phyloP scores from a whole-genome alignment of 2,329 filamentous ascomycete genomes.

The Pleomassaria siparia region DNA sequence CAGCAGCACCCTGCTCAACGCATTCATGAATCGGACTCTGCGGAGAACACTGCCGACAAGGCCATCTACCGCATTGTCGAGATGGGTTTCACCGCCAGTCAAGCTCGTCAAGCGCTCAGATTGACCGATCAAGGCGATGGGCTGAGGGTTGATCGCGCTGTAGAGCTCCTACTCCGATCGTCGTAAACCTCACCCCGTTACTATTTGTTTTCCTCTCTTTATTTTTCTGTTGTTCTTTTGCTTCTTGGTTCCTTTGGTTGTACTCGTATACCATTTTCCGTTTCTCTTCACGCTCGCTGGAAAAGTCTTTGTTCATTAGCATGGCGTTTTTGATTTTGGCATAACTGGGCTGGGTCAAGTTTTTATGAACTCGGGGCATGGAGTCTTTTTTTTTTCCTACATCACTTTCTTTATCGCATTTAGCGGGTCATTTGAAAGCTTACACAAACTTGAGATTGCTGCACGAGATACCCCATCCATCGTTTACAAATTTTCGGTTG shows the following conservation, averaged over 20 bases:
- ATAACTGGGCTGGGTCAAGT: background rate
- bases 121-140: slow-evolving; percentile 63
- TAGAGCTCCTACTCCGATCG: slow-evolving; percentile 54
- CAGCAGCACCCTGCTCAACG: slow-evolving; percentile 37
- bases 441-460: background rate
- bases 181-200: background rate
- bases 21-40: slow-evolving; percentile 36
- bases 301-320: background rate
- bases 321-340: background rate
- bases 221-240: background rate
- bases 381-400: background rate
- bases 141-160: slow-evolving; percentile 58
- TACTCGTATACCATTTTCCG: background rate
- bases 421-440: background rate
- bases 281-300: background rate
- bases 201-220: background rate
- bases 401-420: background rate
- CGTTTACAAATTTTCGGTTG: slow-evolving; percentile 1
- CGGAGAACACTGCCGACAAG: slow-evolving; percentile 56
- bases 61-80: slow-evolving; percentile 61
- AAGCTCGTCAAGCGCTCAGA: slow-evolving; percentile 59
- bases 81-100: slow-evolving; percentile 59
- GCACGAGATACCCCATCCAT: slow-evolving; percentile 7
- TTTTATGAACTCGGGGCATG: background rate
- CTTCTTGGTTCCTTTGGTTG: slow-evolving; percentile 1